Evolutionary conservation across 192 early-diverging fungal species (phyloP).

Genomic region (Linnemannia elongata): DNA sequence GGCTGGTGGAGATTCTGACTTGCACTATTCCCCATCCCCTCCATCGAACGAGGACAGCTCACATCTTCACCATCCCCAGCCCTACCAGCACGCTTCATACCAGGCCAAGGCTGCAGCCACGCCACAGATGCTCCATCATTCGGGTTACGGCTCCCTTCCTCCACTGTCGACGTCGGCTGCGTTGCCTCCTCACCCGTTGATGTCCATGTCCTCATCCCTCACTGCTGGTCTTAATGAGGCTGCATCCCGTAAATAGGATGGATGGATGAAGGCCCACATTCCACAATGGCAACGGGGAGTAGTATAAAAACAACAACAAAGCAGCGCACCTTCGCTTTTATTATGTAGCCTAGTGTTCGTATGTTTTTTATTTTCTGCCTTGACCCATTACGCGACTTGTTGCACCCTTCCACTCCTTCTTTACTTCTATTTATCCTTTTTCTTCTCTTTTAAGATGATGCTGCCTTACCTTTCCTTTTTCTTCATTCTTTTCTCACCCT

Average conservation of each 20-base stretch:
- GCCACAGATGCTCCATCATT: constrained; percentile 25
- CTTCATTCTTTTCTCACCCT: neutral
- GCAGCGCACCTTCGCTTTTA: neutral
- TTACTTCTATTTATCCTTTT: neutral
- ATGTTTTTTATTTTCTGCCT: neutral
- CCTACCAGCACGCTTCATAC: constrained; percentile 34
- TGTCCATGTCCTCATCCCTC: constrained; percentile 38
- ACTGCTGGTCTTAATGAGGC: constrained; percentile 24
- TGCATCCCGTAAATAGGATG: constrained; percentile 23
- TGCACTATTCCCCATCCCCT: constrained; percentile 32
- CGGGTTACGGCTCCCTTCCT: neutral
- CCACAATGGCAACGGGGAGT: neutral
- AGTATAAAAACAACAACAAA: neutral
- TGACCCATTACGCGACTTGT: neutral
- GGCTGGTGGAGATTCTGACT: constrained; percentile 9
- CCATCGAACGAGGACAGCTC: constrained; percentile 35
- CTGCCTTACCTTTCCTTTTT: neutral
- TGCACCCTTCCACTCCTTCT: neutral
- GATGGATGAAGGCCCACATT: neutral
- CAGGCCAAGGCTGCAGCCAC: constrained; percentile 19
- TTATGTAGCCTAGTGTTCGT: neutral
- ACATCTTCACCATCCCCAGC: constrained; percentile 33
- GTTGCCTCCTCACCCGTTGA: constrained; percentile 46
- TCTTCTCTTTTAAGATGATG: neutral
- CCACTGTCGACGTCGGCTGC: constrained; percentile 22